Base-by-base conservation (phyloP, 768 basidiomycete genomes). In the Leccinum disarticulatum region DNA sequence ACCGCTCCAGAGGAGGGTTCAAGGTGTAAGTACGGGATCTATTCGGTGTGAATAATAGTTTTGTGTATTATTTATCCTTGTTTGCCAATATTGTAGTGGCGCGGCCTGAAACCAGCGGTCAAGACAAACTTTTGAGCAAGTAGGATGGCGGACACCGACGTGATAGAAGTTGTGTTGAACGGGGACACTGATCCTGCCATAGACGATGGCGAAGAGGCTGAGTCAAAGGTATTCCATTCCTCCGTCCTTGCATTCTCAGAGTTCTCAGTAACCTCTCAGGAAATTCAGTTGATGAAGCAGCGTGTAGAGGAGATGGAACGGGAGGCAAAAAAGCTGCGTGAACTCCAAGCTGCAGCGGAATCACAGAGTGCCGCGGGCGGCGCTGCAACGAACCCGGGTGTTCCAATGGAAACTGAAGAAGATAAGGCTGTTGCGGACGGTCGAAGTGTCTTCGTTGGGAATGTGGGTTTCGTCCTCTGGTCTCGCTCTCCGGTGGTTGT, bases 371-470 rank as follows among this genome's bases (percentile, higher is more conserved):
- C 74, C 63, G 76, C 71, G 35, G 81, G 81, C 46, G 82, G 73
- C 46, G 70, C 74, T 47, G 79, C 73, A 11, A 80, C 82, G 30
- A 81, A 80, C 51, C 75, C 73, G 52, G 76, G 77, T 56, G 76
- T 71, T 55, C 78, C 83, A 55, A 87, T 85, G 81, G 89, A 90
- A 66, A 86, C 85, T 1, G 94, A 94, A 66, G 94, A 97, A 68
- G 95, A 95, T 35, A 90, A 86, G 73, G 80, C 87, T 27, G 76
- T 82, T 27, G 86, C 94, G 25, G 97, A 99, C 74, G 73, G 77
- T 61, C 81, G 95, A 75, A 97, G 95, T 77, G 77, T 99, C 48
- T 98, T 94, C 73, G 88, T 99, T 68, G 97, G 97, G 56, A 99
- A 98, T 77, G 97, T 97, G 70, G 69, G 91, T 78, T n/a, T 54